Conservation (phyloP, 192 early-diverging fungal genomes). For the Backusella mclennaniae region DNA sequence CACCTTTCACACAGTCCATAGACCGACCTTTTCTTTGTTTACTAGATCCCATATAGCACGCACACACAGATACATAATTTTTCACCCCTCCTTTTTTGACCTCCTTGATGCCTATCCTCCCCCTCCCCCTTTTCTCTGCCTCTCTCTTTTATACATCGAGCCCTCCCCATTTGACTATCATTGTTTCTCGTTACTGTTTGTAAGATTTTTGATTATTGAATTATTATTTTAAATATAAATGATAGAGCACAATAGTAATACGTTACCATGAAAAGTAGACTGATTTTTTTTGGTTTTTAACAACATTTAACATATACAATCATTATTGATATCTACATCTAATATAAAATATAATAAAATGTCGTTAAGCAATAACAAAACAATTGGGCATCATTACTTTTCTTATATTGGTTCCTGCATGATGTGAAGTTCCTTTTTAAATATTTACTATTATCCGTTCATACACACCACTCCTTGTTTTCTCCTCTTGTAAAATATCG, state of each 20-base stretch:
- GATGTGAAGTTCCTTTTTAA: neutral
- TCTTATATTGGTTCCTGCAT: constrained; percentile 1
- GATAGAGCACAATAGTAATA: too few relatives aligned
- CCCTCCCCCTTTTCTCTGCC: neutral
- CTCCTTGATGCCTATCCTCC: neutral
- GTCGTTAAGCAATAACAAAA: neutral
- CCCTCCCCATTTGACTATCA: neutral
- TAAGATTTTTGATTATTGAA: too few relatives aligned
- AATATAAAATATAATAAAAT: neutral
- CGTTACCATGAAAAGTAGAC: too few relatives aligned
- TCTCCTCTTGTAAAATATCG: constrained; percentile 1
- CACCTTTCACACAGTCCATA: neutral
- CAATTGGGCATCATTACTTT: neutral
- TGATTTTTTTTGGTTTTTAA: too few relatives aligned
- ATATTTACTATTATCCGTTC: neutral
- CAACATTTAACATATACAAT: neutral
- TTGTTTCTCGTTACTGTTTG: neutral
- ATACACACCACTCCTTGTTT: neutral
- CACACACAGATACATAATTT: neutral
- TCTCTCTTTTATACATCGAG: neutral
- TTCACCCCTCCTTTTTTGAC: neutral
- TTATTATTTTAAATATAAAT: too few relatives aligned
- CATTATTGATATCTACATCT: neutral
- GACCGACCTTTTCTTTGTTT: neutral
- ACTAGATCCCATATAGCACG: neutral